These are phyloP conservation scores for Barnettozyma siamensis DNA, from an alignment of 805 yeast genomes.

Conservation along the genomic window DNA sequence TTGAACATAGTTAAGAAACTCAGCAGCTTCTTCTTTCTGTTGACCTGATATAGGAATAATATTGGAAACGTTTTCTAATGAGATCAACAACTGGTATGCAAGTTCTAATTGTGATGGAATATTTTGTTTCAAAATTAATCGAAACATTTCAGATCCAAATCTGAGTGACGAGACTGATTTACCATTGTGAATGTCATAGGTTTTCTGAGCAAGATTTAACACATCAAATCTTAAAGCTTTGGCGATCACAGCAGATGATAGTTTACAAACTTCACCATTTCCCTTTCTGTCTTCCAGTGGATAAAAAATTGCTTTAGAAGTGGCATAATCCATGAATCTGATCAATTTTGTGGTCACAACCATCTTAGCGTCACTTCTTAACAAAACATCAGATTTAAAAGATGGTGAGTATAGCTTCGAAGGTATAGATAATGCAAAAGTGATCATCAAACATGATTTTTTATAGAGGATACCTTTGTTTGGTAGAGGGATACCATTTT, in stretches of 20 bases:
- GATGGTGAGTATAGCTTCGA: slow-evolving; percentile 19
- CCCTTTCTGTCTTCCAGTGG: slow-evolving; percentile 24
- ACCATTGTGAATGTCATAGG: slow-evolving; percentile 31
- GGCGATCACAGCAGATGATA: slow-evolving; percentile 34
- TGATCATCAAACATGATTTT: slow-evolving; percentile 19
- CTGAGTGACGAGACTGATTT: slow-evolving; percentile 27
- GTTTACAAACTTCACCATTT: slow-evolving; percentile 28
- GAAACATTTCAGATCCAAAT: slow-evolving; percentile 26
- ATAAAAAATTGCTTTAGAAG: slow-evolving; percentile 26
- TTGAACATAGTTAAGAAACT: slow-evolving; percentile 27
- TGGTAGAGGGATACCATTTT: slow-evolving; percentile 29
- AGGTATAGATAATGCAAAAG: slow-evolving; percentile 12
- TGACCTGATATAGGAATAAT: slow-evolving; percentile 21
- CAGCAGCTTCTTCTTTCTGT: slow-evolving; percentile 25
- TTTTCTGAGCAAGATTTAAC: slow-evolving; percentile 35
- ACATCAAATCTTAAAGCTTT: slow-evolving; percentile 43
- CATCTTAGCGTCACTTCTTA: slow-evolving; percentile 45
- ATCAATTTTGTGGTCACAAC: slow-evolving; percentile 34
- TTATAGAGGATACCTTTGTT: slow-evolving; percentile 32
- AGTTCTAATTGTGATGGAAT: slow-evolving; percentile 19
- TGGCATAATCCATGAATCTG: slow-evolving; percentile 28
- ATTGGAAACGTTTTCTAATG: slow-evolving; percentile 26
- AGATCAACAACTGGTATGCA: slow-evolving; percentile 18
- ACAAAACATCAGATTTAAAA: slow-evolving; percentile 34
- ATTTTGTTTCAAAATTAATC: slow-evolving; percentile 24